Conservation (phyloP, 306 rosid species). For the Glycyrrhiza uralensis region DNA sequence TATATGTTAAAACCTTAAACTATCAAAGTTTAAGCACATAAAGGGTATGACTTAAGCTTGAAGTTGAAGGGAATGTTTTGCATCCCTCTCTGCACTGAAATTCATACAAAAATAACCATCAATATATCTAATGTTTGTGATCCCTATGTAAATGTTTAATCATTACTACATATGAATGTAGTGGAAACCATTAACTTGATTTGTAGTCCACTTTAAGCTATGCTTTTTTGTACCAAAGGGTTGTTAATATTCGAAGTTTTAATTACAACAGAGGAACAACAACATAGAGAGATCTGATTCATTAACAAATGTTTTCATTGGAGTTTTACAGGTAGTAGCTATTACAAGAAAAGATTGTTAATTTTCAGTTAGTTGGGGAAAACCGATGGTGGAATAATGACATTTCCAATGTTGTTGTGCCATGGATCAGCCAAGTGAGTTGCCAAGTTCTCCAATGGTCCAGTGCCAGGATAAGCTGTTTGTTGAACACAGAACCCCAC, state of each 20-base stretch:
- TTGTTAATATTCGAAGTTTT: conserved; percentile 11
- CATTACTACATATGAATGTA: too few relatives aligned
- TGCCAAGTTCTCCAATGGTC: conserved; percentile 98
- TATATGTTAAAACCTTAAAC: too few relatives aligned
- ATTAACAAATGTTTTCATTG: conserved; percentile 37
- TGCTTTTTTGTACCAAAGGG: background rate
- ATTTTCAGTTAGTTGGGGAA: conserved; percentile 36
- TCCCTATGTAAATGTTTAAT: too few relatives aligned
- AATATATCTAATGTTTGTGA: background rate
- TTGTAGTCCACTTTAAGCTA: background rate
- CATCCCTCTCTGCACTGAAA: background rate
- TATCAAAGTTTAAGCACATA: too few relatives aligned
- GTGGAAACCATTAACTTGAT: too few relatives aligned
- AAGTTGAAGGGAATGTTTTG: background rate
- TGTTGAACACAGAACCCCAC: conserved; percentile 91
- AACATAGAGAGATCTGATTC: conserved; percentile 26
- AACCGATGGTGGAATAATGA: conserved; percentile 58
- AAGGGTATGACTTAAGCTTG: too few relatives aligned
- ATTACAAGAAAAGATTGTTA: background rate
- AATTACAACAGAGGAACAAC: conserved; percentile 33
- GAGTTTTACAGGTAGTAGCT: conserved; percentile 48
- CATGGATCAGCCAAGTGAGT: conserved; percentile 99
- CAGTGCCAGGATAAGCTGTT: conserved; percentile 97
- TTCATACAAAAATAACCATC: background rate
- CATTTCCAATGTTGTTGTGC: conserved; percentile 97